Conservation (phyloP, 352 stramenopile genomes). For the Globisporangium sylvaticum region DNA sequence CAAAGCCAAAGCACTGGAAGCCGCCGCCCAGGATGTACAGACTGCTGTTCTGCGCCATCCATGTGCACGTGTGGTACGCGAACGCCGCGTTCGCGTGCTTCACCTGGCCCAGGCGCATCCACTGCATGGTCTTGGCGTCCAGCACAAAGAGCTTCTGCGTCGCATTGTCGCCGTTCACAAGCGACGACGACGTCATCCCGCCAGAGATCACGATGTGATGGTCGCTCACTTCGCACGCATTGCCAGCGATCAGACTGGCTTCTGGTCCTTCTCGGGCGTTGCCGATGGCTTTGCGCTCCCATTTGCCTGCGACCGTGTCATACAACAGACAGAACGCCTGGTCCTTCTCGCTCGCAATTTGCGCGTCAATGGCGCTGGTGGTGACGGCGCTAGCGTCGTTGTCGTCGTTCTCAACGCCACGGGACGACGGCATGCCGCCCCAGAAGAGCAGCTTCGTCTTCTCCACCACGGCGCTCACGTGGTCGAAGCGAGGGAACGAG, state of each 20-base stretch:
- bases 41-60: constrained; percentile 36
- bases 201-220: constrained; percentile 58
- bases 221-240: constrained; percentile 43
- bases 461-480: constrained; percentile 48
- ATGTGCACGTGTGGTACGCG: constrained; percentile 50
- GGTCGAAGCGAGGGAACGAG: constrained; percentile 44
- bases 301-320: constrained; percentile 42
- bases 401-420: constrained; percentile 20
- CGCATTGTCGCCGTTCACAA: constrained; percentile 31
- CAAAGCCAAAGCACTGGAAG: constrained; percentile 85
- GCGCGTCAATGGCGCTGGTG: constrained; percentile 2
- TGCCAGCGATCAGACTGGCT: constrained; percentile 40
- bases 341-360: not conserved
- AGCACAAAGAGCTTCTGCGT: constrained; percentile 57
- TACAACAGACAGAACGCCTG: constrained; percentile 36
- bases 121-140: constrained; percentile 40
- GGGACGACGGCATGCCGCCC: constrained; percentile 53
- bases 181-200: constrained; percentile 40
- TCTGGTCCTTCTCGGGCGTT: constrained; percentile 30
- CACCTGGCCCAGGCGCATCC: constrained; percentile 50
- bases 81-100: constrained; percentile 45
- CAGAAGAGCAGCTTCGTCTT: constrained; percentile 53
- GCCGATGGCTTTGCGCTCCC: constrained; percentile 34
- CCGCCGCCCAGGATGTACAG: constrained; percentile 64
- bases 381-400: not conserved